Evolutionary conservation across 2,329 filamentous ascomycete species (phyloP), one percentile per base, ranked within the genome.

Genomic region (Cordyceps tenuipes): DNA sequence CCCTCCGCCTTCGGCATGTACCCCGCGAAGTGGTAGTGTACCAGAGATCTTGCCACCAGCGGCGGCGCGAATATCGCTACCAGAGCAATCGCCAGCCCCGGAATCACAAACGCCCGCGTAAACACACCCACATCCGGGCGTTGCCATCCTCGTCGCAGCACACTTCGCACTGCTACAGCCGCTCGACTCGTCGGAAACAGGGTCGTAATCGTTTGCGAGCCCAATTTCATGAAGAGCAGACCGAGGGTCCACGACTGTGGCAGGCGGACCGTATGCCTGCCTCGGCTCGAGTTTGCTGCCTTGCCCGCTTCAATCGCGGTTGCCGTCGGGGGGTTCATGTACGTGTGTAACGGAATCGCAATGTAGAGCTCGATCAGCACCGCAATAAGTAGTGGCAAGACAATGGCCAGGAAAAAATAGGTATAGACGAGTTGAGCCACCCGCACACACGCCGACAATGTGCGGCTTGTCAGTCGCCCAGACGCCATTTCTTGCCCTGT

Each of bases 171-270:
- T 0, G 91, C 90, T 55, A 84, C 80, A 0, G 91, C 88, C 0
- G 89, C 82, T 4, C 89, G 86, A 10, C 87, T 88, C 10, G 85
- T 81, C 9, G 84, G 83, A 63, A 90, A 81, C 67, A 87, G 81
- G 13, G 88, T 77, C 23, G 87, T 79, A 29, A 91, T 79, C 66
- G 91, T 75, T 44, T 88, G 86, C 17, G 85, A 82, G 0, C 83
- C 83, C 67, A 97, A 84, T 64, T 96, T 92, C 34, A 95, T 81
- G 71, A 96, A 97, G 3, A 99, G 80, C 23, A 99, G 82, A 5
- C 94, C 94, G 1, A 99, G 79, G 0, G 92, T 96, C 91, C 93
- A 99, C 61, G 92, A 87, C 70, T 97, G 93, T 47, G 97, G 87
- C 63, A 97, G 81, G 63, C 95, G 88, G 47, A 97, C 84, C 8